Conservation (phyloP, 2,329 filamentous ascomycete species). For the Nemania sp. region DNA sequence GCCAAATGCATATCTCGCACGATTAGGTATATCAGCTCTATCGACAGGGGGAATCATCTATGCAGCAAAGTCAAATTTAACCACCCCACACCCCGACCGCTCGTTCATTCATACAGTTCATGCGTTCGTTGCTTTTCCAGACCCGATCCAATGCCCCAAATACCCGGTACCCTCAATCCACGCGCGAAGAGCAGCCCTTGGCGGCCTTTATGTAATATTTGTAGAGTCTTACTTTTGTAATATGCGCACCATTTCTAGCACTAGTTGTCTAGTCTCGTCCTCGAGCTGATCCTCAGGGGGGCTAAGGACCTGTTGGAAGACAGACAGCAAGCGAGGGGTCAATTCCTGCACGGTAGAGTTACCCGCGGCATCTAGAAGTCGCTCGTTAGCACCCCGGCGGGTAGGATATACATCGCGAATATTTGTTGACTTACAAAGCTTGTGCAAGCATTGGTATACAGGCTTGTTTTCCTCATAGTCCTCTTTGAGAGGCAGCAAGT, state of each 20-base stretch:
- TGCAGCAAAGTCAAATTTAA: constrained; percentile 40
- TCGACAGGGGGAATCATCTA: constrained; percentile 51
- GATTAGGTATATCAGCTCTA: constrained; percentile 41
- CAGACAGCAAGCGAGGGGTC: constrained; percentile 74
- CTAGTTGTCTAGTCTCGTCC: constrained; percentile 73
- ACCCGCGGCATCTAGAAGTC: constrained; percentile 68
- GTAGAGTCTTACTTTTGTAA: constrained; percentile 43
- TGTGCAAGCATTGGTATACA: constrained; percentile 89
- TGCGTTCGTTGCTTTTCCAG: constrained; percentile 42
- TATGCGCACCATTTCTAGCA: constrained; percentile 70
- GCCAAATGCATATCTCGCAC: constrained; percentile 20
- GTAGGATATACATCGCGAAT: not conserved
- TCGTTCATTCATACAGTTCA: constrained; percentile 49
- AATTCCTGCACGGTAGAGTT: constrained; percentile 77
- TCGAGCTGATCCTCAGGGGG: constrained; percentile 81
- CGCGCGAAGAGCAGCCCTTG: constrained; percentile 17
- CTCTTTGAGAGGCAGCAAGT: constrained; percentile 86
- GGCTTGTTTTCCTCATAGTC: constrained; percentile 98
- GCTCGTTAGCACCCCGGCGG: constrained; percentile 39
- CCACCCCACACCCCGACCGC: constrained; percentile 38
- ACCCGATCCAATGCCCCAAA: constrained; percentile 18
- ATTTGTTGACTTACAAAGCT: constrained; percentile 74
- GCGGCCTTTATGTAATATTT: constrained; percentile 2
- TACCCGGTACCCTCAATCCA: constrained; percentile 19
- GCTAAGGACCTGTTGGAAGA: constrained; percentile 79